Conservation (phyloP, 139 green algal species). For the Chlamydomonas incerta region DNA sequence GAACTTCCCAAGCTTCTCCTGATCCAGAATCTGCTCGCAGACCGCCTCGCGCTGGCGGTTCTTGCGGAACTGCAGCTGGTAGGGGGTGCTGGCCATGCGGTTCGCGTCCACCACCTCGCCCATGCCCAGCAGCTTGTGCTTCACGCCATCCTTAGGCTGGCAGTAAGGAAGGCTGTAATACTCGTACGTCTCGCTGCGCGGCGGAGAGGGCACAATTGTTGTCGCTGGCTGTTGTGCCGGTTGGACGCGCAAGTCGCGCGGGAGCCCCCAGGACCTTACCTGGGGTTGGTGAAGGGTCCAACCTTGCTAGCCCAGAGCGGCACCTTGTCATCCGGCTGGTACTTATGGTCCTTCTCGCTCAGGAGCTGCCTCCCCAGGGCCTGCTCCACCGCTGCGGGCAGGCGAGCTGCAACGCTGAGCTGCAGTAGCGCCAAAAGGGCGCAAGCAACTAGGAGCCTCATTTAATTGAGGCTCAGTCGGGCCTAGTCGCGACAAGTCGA, state of each 20-base stretch:
- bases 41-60: constrained; percentile 81
- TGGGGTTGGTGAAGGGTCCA: constrained; percentile 83
- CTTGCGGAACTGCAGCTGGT: constrained; percentile 86
- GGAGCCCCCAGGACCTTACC: constrained; percentile 42
- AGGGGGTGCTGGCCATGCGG: constrained; percentile 87
- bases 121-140: constrained; percentile 90
- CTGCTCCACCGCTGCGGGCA: background rate
- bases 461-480: background rate
- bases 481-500: too few species aligned
- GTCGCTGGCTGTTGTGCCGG: constrained; percentile 11
- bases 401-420: constrained; percentile 8
- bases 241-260: background rate
- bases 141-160: constrained; percentile 69
- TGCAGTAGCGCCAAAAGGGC: constrained; percentile 20
- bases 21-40: constrained; percentile 79
- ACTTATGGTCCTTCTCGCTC: constrained; percentile 51
- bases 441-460: constrained; percentile 5
- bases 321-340: constrained; percentile 60
- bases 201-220: background rate
- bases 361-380: constrained; percentile 22
- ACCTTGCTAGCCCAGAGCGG: constrained; percentile 85
- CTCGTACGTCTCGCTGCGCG: constrained; percentile 90
- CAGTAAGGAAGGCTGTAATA: constrained; percentile 95
- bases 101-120: constrained; percentile 85
- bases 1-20: constrained; percentile 87